These are phyloP conservation scores for Anastatica hierochuntica DNA, from an alignment of 345 rosid genomes.

Conservation along the genomic window DNA sequence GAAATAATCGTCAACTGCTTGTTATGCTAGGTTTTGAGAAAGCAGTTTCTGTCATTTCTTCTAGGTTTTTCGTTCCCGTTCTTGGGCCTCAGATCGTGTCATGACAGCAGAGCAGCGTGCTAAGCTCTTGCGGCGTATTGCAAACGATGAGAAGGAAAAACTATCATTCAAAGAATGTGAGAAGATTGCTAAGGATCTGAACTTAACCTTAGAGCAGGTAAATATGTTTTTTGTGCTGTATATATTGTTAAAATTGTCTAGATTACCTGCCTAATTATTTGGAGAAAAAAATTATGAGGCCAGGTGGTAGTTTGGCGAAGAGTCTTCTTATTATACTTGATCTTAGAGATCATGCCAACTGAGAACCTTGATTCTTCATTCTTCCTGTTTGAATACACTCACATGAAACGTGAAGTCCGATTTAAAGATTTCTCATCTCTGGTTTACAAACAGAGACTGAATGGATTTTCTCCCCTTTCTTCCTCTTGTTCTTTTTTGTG, in stretches of 20 bases:
- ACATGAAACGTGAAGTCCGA: neutral
- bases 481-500: neutral
- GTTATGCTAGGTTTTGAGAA: neutral
- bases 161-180: conserved; percentile 69
- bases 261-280: neutral
- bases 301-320: conserved; percentile 4
- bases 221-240: conserved; percentile 13
- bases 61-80: conserved; percentile 62
- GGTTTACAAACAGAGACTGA: conserved; percentile 4
- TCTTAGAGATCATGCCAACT: conserved; percentile 3
- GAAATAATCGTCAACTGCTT: neutral
- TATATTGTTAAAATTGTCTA: conserved; percentile 6
- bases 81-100: conserved; percentile 67
- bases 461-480: neutral
- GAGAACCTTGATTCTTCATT: neutral
- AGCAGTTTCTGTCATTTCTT: conserved; percentile 17
- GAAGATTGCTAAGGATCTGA: conserved; percentile 75
- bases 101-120: conserved; percentile 86
- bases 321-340: neutral
- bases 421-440: conserved; percentile 3
- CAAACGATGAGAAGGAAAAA: conserved; percentile 34
- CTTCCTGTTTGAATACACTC: neutral
- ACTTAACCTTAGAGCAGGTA: conserved; percentile 85
- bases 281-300: neutral
- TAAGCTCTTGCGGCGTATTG: conserved; percentile 43